Conservation (phyloP, 176 grass and related monocot genomes). For the Leersia perrieri region DNA sequence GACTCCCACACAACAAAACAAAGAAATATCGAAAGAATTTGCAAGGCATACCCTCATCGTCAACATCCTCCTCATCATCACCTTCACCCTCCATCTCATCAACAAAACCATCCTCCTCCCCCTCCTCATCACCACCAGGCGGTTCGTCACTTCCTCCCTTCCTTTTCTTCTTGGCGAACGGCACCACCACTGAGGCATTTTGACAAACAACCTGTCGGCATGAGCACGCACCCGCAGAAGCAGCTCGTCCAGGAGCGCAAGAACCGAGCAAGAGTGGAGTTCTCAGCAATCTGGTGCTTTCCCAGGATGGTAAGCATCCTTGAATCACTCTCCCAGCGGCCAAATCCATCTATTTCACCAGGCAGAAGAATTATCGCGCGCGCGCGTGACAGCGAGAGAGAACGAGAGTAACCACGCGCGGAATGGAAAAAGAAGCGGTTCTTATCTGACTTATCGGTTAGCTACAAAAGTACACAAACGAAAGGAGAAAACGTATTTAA, state of each 20-base stretch:
- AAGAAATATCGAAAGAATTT: not conserved
- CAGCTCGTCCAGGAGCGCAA: not conserved
- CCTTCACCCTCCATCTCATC: conserved; percentile 27
- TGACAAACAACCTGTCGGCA: conserved; percentile 37
- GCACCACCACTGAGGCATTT: conserved; percentile 42
- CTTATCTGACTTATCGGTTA: conserved; percentile 35
- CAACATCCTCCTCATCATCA: not conserved
- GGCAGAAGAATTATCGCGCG: not conserved
- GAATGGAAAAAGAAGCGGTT: not conserved
- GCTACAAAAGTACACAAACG: not conserved
- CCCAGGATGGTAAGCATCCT: not conserved
- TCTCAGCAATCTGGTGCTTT: conserved; percentile 1
- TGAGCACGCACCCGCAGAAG: conserved; percentile 14
- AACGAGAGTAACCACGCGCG: not conserved
- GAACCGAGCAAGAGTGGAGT: not conserved
- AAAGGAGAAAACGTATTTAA: fast-evolving
- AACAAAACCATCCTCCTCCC: not conserved
- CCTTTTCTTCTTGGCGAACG: conserved; percentile 50
- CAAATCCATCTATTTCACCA: conserved; percentile 41
- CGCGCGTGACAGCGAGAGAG: not conserved
- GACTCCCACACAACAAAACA: not conserved
- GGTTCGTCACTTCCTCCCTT: conserved; percentile 18
- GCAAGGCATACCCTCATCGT: not conserved
- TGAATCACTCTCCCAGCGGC: not conserved
- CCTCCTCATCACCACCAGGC: conserved; percentile 30